phyloP scores from a whole-genome alignment of 257 asterid species.

The Rehmannia glutinosa region DNA sequence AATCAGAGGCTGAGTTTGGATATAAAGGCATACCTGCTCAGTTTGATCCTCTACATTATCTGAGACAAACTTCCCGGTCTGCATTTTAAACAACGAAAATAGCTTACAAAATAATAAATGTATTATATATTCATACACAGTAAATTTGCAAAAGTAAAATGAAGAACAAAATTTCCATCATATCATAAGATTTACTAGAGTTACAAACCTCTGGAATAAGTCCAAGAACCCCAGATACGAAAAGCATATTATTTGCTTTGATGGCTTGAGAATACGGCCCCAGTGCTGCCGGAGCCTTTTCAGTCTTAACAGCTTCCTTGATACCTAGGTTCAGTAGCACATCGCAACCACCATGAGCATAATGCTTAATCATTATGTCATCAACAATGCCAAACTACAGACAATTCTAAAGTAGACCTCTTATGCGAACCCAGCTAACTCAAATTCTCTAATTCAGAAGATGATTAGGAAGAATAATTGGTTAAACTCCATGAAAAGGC shows the following conservation, averaged over 20 bases:
- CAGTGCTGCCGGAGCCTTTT: conserved; percentile 91
- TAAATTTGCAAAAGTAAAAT: not conserved
- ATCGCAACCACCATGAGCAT: conserved; percentile 6
- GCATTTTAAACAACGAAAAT: conserved; percentile 25
- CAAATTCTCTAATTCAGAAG: not conserved
- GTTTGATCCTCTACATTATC: conserved; percentile 94
- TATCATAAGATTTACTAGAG: not conserved
- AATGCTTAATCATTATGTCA: not conserved
- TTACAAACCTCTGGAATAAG: conserved; percentile 76
- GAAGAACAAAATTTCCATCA: not conserved
- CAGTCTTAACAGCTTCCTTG: conserved; percentile 82
- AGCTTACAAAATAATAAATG: not conserved
- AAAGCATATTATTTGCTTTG: conserved; percentile 73
- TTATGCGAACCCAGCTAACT: not conserved
- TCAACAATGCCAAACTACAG: not conserved
- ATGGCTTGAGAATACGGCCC: conserved; percentile 98
- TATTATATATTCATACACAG: not conserved
- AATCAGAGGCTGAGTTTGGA: not conserved
- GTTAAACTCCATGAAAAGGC: not conserved
- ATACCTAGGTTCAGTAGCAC: conserved; percentile 28
- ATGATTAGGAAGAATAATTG: not conserved
- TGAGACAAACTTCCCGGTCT: conserved; percentile 85
- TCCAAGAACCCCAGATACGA: conserved; percentile 76
- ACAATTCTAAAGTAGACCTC: not conserved
- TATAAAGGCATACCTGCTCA: conserved; percentile 92